Conservation (phyloP, 2,329 filamentous ascomycete genomes). For the Kalmusia sp. region DNA sequence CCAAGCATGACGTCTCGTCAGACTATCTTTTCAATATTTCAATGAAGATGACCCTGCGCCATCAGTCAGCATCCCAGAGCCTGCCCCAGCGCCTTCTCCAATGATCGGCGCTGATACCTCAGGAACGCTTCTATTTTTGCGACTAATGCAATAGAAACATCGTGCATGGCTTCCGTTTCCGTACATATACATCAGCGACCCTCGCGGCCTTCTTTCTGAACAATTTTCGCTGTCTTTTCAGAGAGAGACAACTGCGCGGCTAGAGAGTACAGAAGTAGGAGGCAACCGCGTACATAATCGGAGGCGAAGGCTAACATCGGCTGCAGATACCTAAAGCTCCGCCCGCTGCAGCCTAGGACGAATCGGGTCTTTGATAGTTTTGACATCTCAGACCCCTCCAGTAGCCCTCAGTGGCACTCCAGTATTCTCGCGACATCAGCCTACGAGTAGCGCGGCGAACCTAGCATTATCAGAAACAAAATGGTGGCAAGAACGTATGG, state of each 20-base stretch:
- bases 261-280: background rate
- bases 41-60: conserved; percentile 17
- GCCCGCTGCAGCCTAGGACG: conserved; percentile 36
- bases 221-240: background rate
- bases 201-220: conserved; percentile 16
- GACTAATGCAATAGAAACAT: conserved; percentile 11
- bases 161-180: conserved; percentile 10
- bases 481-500: conserved; percentile 35
- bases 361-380: conserved; percentile 46
- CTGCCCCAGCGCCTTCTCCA: conserved; percentile 14
- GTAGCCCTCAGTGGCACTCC: conserved; percentile 23
- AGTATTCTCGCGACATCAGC: conserved; percentile 32
- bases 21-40: conserved; percentile 1
- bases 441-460: conserved; percentile 26
- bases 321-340: conserved; percentile 22
- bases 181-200: conserved; percentile 28
- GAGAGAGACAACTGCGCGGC: background rate
- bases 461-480: conserved; percentile 23
- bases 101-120: conserved; percentile 18
- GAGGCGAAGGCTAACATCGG: conserved; percentile 26
- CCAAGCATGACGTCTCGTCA: conserved; percentile 14
- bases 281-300: conserved; percentile 1
- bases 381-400: conserved; percentile 36
- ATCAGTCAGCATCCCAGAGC: conserved; percentile 24
- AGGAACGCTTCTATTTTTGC: conserved; percentile 37